Evolutionary conservation across 176 grass and related monocot species (phyloP), one percentile per base, ranked within the genome.

Genomic region (Oryza punctata): DNA sequence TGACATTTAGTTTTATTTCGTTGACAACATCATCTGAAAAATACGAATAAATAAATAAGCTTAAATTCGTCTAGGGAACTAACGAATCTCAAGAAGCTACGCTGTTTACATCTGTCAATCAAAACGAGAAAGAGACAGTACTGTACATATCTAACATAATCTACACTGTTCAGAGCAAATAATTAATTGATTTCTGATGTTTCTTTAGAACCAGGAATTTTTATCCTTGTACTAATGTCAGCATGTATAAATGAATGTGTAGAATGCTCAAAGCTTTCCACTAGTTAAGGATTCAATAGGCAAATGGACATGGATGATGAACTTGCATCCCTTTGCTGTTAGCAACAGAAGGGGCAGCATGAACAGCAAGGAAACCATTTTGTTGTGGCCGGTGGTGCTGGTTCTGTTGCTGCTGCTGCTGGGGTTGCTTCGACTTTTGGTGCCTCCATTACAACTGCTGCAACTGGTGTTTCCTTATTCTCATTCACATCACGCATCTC

Each of bases 301-400:
- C 0, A 35, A 11, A 28, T 50, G 2, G 23, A 87, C 47, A 37
- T 1, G 4, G 16, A 37, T 7, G 10, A 16, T 7, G 10, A 16
- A 60, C 10, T 47, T 63, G 76, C 11, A 84, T 33, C 46, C 72
- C 29, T 88, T 80, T 85, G 50, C 87, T 85, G 78, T 88, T 80
- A 90, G 50, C 91, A 88, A 81, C 84, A 92, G 44, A 77, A 85
- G 11, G 85, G 81, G 61, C 91, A 93, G 14, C 90, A 92, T 18
- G 88, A 82, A 71, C 88, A 93, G 25, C 85, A 90, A 63, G 81
- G 82, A 65, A 90, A 90, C 88, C 88, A 85, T 90, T 87, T 87
- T 37, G 82, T 60, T 6, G 52, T 2, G 23, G 73, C 29, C 10
- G 72, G 47, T 3, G 37, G 87, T 69, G 54, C 61, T 11, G 41